These are phyloP conservation scores for Fusarium oligoseptatum DNA, from an alignment of 2,329 filamentous ascomycete genomes.

Conservation along the genomic window DNA sequence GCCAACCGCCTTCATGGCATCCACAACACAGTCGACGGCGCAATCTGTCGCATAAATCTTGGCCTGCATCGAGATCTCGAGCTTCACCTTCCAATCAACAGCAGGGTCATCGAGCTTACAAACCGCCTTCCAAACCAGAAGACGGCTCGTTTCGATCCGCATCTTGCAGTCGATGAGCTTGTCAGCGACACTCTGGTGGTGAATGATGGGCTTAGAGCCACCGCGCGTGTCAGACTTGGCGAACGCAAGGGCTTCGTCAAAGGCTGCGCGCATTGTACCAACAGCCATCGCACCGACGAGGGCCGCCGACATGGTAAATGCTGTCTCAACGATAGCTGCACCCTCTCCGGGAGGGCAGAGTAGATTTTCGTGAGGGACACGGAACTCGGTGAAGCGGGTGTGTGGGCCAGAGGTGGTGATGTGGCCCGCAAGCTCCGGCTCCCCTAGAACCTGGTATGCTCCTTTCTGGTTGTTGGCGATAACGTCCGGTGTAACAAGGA, in stretches of 20 bases:
- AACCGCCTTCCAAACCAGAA: conserved; percentile 66
- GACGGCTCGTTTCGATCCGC: conserved; percentile 61
- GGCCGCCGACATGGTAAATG: conserved; percentile 60
- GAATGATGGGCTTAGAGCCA: conserved; percentile 59
- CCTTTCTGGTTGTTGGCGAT: conserved; percentile 57
- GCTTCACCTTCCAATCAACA: not conserved
- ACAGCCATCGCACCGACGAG: conserved; percentile 68
- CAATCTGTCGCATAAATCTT: not conserved
- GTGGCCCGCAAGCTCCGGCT: conserved; percentile 61
- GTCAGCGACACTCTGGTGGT: conserved; percentile 65
- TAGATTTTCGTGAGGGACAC: conserved; percentile 61
- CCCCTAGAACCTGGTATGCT: conserved; percentile 61
- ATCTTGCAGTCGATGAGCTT: conserved; percentile 66
- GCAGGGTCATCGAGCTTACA: conserved; percentile 55
- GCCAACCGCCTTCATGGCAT: not conserved
- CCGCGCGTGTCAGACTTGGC: conserved; percentile 60
- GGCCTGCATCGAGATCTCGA: not conserved
- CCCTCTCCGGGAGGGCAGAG: conserved; percentile 57
- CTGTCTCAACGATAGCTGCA: conserved; percentile 57
- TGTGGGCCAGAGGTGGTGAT: conserved; percentile 64
- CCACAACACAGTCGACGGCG: not conserved
- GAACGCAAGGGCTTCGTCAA: conserved; percentile 64
- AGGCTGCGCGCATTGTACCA: conserved; percentile 65
- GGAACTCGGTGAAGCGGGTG: conserved; percentile 60
- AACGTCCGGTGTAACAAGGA: conserved; percentile 62